Conservation (phyloP, 495 filamentous ascomycete genomes). For the Usnea hakonensis region DNA sequence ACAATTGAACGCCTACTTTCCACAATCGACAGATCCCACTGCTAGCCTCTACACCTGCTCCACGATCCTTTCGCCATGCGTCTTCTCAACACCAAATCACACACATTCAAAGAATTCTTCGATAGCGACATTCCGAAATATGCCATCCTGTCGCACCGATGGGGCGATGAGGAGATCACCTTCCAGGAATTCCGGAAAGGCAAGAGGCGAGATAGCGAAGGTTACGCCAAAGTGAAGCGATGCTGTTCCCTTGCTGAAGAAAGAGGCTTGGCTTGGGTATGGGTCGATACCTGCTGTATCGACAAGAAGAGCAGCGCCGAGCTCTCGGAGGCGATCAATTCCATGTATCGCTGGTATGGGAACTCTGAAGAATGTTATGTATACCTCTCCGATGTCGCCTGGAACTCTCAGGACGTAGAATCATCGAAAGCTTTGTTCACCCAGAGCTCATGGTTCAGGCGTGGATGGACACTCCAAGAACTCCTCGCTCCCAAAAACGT, state of each 20-base stretch:
- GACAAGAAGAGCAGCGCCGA: conserved; percentile 38
- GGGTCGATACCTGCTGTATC: conserved; percentile 42
- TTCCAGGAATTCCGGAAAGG: conserved; percentile 27
- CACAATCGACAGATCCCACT: too few species aligned
- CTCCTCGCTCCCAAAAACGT: conserved; percentile 34
- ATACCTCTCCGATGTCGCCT: conserved; percentile 32
- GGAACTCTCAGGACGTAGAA: not conserved
- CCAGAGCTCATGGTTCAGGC: conserved; percentile 36
- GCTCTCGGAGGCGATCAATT: conserved; percentile 32
- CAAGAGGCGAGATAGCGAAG: conserved; percentile 7
- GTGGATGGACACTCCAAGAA: conserved; percentile 42
- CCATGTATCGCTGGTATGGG: conserved; percentile 32
- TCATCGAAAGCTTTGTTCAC: conserved; percentile 16
- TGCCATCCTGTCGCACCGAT: conserved; percentile 33
- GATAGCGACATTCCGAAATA: conserved; percentile 24
- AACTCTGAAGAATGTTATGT: conserved; percentile 31
- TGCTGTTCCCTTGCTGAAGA: conserved; percentile 20
- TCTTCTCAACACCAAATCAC: conserved; percentile 36
- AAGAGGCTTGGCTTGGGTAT: conserved; percentile 26
- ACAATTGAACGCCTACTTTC: too few species aligned
- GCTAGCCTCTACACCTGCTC: too few species aligned
- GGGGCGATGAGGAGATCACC: conserved; percentile 30
- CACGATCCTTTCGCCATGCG: too few species aligned
- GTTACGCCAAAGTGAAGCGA: conserved; percentile 24
- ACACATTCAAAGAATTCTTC: conserved; percentile 33